Base-by-base conservation (phyloP, 1,284 basidiomycete genomes). In the Papiliotrema nemorosa region DNA sequence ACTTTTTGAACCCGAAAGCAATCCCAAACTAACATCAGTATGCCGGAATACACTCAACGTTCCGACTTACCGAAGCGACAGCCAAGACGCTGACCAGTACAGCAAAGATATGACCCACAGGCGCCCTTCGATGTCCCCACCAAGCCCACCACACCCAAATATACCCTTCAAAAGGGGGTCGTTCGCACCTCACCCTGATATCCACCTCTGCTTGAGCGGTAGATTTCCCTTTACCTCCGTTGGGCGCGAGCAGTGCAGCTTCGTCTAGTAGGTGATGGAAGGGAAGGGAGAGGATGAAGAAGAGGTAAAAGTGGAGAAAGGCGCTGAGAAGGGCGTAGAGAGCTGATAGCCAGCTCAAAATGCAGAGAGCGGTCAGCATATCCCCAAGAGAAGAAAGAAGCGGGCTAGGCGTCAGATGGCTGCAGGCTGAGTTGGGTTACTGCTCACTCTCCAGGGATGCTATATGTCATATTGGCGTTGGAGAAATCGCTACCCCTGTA, bases 71-170 rank as follows among this genome's bases (percentile, higher is more conserved):
- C n/a, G 55, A 47, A 9, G 43, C 42, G 3, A 63, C 9, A 1
- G 47, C 47, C 38, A 62, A 16, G 12, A 53, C 40, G 3, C 54
- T 58, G 2, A 49, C 39, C 18, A 59, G 5, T 10, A 52, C 1
- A 16, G 22, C 57, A 39, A 56, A 62, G 13, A 56, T 26, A 29
- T 47, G 37, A 5, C 58, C 61, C 10, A 64, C 39, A 6, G 67
- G 67, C 5, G 54, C 42, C 37, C 62, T 44, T 18, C 59, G 26
- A 50, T 66, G 62, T 20, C 40, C 67, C 63, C 63, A 69, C 65
- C 65, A 67, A 52, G 57, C 58, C 67, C 67, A 69, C 67, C 67
- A 69, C 7, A 67, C 60, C 67, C 65, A 67, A 7, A 33, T 33
- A 44, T 62, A 60, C 16, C 55, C 53, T 21, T 64, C 58, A 44